Base-by-base conservation (phyloP, 306 rosid genomes). In the Gastrolobium bilobum region DNA sequence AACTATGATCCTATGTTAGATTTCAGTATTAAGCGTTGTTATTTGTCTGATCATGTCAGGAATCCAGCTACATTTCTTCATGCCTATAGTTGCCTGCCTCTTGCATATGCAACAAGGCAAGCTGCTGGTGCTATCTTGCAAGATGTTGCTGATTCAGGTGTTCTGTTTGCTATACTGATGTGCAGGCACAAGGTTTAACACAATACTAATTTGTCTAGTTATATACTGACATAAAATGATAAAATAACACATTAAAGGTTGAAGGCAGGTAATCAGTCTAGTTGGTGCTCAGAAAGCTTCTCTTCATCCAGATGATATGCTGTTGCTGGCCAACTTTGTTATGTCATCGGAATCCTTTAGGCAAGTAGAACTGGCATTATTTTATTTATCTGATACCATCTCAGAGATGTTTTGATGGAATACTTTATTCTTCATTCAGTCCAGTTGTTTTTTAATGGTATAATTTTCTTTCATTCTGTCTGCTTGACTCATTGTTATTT, bases 51-150 rank as follows among this genome's bases (percentile, higher is more conserved):
- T 81, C 15, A 54, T 82, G 75, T 86, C 88, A 94, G 98, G 97
- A 90, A 94, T 33, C 98, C 98, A 5, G 93, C 98, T 63, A 92
- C 97, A 71, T 94, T 94, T 90, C 97, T 92, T 84, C 98, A 94
- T 78, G 94, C 98, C 67, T 94, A 92, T 88, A 90, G 97, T 29
- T 94, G 97, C 84, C 94, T 94, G 40, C 98, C 98, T 58, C 97
- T 94, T 72, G 88, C 97, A 57, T 90, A 88, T 90, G 97, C 89
- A 26, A 88, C 97, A 79, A 88, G 98, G 78, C 98, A 94, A 86
- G 97, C 98, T 79, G 98, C 97, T 44, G 92, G 88, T 86, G 94
- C 97, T 70, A 86, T 94, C 81, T 89, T 94, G 90, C 98, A 94
- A 77, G 97, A 94, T 8, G 88, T 90, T 87, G 94, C 92, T 10